These are phyloP conservation scores for Haberlea rhodopensis DNA, from an alignment of 257 asterid species.

Conservation along the genomic window DNA sequence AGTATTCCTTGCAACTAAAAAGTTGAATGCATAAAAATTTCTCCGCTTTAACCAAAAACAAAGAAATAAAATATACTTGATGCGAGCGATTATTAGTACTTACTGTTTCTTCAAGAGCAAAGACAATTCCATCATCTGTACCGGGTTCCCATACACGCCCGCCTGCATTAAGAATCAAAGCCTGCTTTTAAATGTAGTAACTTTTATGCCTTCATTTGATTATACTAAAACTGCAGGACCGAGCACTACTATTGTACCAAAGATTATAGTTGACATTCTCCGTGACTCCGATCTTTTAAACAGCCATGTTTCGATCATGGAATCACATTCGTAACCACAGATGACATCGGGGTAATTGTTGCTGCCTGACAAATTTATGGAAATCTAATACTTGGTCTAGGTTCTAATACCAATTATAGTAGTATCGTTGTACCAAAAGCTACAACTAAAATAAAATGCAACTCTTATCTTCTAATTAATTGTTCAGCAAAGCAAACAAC, in stretches of 20 bases:
- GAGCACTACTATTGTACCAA: background rate
- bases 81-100: slow-evolving; percentile 18
- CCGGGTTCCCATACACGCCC: slow-evolving; percentile 57
- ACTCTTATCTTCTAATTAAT: background rate
- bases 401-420: background rate
- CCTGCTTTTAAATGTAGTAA: background rate
- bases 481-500: background rate
- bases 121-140: slow-evolving; percentile 69
- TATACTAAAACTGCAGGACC: background rate
- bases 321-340: no score
- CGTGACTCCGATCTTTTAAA: no score
- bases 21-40: background rate
- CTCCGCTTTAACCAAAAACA: background rate
- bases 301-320: background rate
- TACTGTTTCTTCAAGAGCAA: slow-evolving; percentile 70
- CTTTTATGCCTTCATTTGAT: background rate
- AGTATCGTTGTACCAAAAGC: background rate
- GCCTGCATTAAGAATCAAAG: slow-evolving; percentile 37
- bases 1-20: slow-evolving; percentile 60
- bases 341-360: background rate
- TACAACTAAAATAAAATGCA: background rate
- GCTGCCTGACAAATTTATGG: no score
- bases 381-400: background rate
- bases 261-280: background rate
- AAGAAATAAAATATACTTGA: background rate